Evolutionary conservation across 1,284 basidiomycete species (phyloP).

Genomic region (Apiotrichum porosum): DNA sequence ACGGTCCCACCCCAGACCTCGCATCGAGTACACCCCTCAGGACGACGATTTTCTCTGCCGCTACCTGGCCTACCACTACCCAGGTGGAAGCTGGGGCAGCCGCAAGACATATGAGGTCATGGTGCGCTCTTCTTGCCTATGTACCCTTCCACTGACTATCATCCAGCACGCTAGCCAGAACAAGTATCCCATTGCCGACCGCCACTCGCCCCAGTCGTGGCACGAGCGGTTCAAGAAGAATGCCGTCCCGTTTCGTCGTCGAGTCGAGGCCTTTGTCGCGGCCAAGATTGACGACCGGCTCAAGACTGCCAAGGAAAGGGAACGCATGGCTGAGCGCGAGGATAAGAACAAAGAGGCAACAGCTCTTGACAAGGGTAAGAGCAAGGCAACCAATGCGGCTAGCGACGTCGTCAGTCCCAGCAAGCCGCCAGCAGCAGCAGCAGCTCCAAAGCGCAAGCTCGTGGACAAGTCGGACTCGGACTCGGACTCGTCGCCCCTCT

Average conservation of each 20-base stretch:
- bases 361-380: no score
- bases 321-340: background rate
- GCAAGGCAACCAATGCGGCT: no score
- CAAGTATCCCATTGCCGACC: slow-evolving; percentile 21
- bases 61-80: slow-evolving; percentile 32
- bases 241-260: slow-evolving; percentile 11
- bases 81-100: slow-evolving; percentile 27
- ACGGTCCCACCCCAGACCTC: slow-evolving; percentile 18
- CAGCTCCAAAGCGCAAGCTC: background rate
- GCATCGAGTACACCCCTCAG: slow-evolving; percentile 35
- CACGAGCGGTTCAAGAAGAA: slow-evolving; percentile 44
- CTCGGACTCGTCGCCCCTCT: background rate
- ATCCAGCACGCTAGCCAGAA: background rate
- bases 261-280: slow-evolving; percentile 16
- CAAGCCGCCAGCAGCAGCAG: background rate
- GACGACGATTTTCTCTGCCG: slow-evolving; percentile 45
- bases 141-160: no score
- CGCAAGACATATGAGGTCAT: slow-evolving; percentile 36
- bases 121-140: slow-evolving; percentile 22
- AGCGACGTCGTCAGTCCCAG: background rate
- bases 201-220: slow-evolving; percentile 42
- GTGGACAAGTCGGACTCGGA: background rate
- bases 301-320: slow-evolving; percentile 27
- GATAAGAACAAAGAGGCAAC: no score
- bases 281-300: slow-evolving; percentile 25